A percentile compares a stretch with the other conserved stretches of the same genome.
Evolutionary conservation across 192 early-diverging fungal species (phyloP).

Genomic region (Rhizophlyctis rosea): DNA sequence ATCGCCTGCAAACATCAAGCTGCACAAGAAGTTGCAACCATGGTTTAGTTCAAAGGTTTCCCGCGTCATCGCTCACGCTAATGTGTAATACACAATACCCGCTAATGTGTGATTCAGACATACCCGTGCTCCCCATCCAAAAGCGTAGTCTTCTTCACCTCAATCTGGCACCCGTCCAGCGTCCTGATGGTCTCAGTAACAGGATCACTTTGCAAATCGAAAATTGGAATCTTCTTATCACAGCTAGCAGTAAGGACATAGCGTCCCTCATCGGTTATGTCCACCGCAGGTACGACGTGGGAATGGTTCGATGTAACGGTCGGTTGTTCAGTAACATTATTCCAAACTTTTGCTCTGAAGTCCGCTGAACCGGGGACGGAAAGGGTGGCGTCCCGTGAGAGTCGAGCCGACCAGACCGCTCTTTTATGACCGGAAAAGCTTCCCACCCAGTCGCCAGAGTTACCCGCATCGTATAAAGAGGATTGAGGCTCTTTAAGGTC

Average conservation of each 20-base stretch:
- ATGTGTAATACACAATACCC: too few species aligned
- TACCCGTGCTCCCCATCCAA: slow-evolving; percentile 58
- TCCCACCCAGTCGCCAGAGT: slow-evolving; percentile 91
- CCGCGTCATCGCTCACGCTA: not conserved
- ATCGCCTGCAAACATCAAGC: slow-evolving; percentile 46
- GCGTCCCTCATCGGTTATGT: slow-evolving; percentile 69
- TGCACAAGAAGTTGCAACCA: too few species aligned
- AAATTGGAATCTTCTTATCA: slow-evolving; percentile 79
- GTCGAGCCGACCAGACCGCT: slow-evolving; percentile 83
- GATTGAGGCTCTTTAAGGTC: slow-evolving; percentile 68
- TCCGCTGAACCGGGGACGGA: slow-evolving; percentile 92
- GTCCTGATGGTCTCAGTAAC: slow-evolving; percentile 28
- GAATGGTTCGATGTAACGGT: slow-evolving; percentile 67
- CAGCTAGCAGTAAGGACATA: slow-evolving; percentile 77
- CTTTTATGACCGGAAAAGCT: slow-evolving; percentile 85
- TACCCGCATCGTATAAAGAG: slow-evolving; percentile 80
- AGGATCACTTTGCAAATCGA: slow-evolving; percentile 62
- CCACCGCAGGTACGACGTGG: slow-evolving; percentile 82
- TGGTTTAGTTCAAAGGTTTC: too few species aligned
- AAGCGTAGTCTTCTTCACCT: slow-evolving; percentile 61
- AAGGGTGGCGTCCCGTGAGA: slow-evolving; percentile 69
- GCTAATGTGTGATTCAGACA: too few species aligned
- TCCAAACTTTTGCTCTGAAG: slow-evolving; percentile 84
- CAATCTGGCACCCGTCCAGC: slow-evolving; percentile 51
- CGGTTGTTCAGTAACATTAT: slow-evolving; percentile 73